Base-by-base conservation (phyloP, 2,329 filamentous ascomycete genomes). In the Fusarium continuum region DNA sequence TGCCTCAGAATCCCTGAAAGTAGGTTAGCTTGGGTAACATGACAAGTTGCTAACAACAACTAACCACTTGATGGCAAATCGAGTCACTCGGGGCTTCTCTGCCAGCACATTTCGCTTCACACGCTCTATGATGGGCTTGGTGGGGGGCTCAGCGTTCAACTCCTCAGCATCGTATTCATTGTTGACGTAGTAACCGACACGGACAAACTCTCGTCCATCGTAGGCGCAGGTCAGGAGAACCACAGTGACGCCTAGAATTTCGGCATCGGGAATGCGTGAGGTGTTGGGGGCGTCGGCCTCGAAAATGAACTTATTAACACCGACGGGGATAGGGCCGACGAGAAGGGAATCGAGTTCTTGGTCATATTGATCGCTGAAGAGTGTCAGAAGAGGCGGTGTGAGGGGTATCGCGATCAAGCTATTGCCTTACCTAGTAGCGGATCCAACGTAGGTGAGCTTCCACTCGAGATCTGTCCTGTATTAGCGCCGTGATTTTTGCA, bases 401-500 rank as follows among this genome's bases (percentile, higher is more conserved):
- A 48, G 38, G 40, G 40, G 36, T 53, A 26, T 17, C 29, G 31
- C 48, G 43, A 48, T 39, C 40, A 54, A 48, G 39, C 52, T 50
- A 49, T 14, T 68, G 84, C 91, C n/a, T 82, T 84, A 96, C 91
- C 92, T 97, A 54, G 94, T 98, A 65, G 96, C 95, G 70, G 95
- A 99, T 73, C 95, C 96, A 75, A 99, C 95, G 72, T 99, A 99
- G 77, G 93, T 99, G 72, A 99, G 84, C 80, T 99, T 99, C 95
- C 95, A 99, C 80, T 99, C 95, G 61, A 99, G 88, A 80, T 99
- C 95, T 96, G 72, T 28, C 38, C 45, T 17, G 38, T 26, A 55
- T 71, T 62, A 74, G 68, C 46, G 39, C 34, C 50, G 44, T 40
- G 31, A 7, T 29, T 38, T 49, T 31, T 40, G 45, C 25, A 36